phyloP scores from a whole-genome alignment of 306 rosid species.

The Rosa persica region DNA sequence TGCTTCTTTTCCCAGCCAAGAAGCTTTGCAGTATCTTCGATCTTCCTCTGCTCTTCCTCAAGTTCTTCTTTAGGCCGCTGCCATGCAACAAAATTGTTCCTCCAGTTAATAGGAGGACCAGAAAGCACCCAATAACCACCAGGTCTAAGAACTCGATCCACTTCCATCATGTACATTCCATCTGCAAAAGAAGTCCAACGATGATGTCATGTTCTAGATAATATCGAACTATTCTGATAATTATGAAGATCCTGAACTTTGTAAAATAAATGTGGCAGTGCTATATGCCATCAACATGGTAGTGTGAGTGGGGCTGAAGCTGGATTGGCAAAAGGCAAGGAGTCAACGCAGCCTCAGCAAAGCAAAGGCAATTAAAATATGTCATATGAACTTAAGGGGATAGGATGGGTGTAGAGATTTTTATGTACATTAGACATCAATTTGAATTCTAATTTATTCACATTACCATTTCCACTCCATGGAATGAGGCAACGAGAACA shows the following conservation, averaged over 20 bases:
- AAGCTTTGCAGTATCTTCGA: conserved; percentile 64
- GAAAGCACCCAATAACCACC: conserved; percentile 90
- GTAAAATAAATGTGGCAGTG: neutral
- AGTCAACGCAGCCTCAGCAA: neutral
- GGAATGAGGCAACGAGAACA: conserved; percentile 86
- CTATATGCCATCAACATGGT: neutral
- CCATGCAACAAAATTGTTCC: conserved; percentile 55
- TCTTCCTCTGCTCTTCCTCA: conserved; percentile 70
- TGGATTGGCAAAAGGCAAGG: neutral
- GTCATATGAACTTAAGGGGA: conserved; percentile 11
- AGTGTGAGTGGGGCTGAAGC: neutral
- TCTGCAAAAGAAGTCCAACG: conserved; percentile 39
- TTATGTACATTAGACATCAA: neutral
- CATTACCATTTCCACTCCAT: conserved; percentile 77
- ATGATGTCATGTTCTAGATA: neutral
- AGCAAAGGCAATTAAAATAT: conserved; percentile 1
- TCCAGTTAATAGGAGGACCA: conserved; percentile 86
- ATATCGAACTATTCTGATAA: conserved; percentile 5
- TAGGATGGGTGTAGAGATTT: conserved; percentile 4
- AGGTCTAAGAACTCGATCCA: conserved; percentile 85
- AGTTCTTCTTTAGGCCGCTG: conserved; percentile 66
- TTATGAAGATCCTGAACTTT: neutral
- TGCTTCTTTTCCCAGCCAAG: conserved; percentile 88
- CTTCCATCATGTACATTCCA: conserved; percentile 85
- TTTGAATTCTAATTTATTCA: conserved; percentile 1